Evolutionary conservation across 1,284 basidiomycete genomes (phyloP).

Genomic region (Cerrena zonata): DNA sequence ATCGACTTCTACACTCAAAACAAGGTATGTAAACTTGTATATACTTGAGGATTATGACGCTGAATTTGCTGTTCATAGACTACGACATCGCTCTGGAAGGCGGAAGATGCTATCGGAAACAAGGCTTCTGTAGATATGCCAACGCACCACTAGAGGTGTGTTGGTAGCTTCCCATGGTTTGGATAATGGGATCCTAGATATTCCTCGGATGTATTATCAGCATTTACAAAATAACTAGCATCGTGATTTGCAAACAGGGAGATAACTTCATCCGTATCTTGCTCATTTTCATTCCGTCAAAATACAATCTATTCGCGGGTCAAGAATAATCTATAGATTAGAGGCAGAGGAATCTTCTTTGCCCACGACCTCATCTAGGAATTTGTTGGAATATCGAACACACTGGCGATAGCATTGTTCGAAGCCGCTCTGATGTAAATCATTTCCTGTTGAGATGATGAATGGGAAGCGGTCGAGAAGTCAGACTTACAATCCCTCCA

Average conservation of each 20-base stretch:
- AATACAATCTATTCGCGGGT: too few relatives aligned
- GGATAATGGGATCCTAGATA: too few relatives aligned
- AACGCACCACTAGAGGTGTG: constrained; percentile 50
- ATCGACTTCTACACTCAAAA: constrained; percentile 90
- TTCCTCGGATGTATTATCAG: not conserved
- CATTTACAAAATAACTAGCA: not conserved
- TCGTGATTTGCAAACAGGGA: not conserved
- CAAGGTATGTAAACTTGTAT: constrained; percentile 51
- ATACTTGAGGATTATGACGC: not conserved
- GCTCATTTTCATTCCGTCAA: too few relatives aligned
- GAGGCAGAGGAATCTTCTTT: too few relatives aligned
- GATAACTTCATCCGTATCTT: too few relatives aligned
- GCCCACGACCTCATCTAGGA: constrained; percentile 54
- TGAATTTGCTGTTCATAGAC: constrained; percentile 41
- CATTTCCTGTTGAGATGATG: not conserved
- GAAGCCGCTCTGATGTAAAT: constrained; percentile 48
- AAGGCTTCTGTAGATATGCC: constrained; percentile 82
- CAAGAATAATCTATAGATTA: too few relatives aligned
- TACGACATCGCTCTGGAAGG: constrained; percentile 76
- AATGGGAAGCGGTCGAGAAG: constrained; percentile 7
- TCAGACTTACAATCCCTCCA: constrained; percentile 49
- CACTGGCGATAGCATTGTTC: constrained; percentile 64
- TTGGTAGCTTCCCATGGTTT: too few relatives aligned
- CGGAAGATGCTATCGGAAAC: constrained; percentile 73
- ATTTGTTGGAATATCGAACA: constrained; percentile 61